A percentile compares a stretch with the other conserved stretches of the same genome.
Evolutionary conservation across 1,284 basidiomycete species (phyloP).

Genomic region (Ganoderma resinaceum): DNA sequence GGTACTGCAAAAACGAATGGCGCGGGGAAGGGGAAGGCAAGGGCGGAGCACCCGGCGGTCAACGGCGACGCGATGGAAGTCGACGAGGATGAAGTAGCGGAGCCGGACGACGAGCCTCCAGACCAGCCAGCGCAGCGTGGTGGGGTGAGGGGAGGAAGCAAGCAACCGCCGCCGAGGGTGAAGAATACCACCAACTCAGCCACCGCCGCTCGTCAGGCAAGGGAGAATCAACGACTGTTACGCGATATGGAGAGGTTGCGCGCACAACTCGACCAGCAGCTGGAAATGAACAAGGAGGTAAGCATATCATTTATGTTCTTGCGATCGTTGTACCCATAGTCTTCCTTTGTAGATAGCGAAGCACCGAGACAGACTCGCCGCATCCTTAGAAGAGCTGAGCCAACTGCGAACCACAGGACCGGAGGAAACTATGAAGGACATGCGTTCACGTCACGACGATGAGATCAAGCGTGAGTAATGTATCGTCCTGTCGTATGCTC

Average conservation of each 20-base stretch:
- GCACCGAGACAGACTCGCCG: slow-evolving; percentile 43
- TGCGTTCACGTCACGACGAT: slow-evolving; percentile 56
- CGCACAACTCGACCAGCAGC: slow-evolving; percentile 31
- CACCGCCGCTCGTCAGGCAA: slow-evolving; percentile 17
- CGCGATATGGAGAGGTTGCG: slow-evolving; percentile 32
- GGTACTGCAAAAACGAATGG: slow-evolving; percentile 30
- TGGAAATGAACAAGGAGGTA: slow-evolving; percentile 28
- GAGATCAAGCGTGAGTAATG: slow-evolving; percentile 54
- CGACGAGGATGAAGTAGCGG: slow-evolving; percentile 19
- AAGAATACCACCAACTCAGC: slow-evolving; percentile 15
- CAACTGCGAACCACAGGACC: slow-evolving; percentile 66
- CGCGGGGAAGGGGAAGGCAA: slow-evolving; percentile 38
- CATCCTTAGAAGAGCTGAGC: slow-evolving; percentile 63
- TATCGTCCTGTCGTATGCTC: slow-evolving; percentile 5
- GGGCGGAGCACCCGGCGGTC: slow-evolving; percentile 22
- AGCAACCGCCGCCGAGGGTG: slow-evolving; percentile 17
- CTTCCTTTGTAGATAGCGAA: slow-evolving; percentile 49
- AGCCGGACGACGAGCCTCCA: slow-evolving; percentile 23
- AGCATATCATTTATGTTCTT: background rate
- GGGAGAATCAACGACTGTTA: slow-evolving; percentile 22
- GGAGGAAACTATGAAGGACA: slow-evolving; percentile 58
- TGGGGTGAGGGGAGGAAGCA: slow-evolving; percentile 14
- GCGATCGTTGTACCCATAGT: background rate
- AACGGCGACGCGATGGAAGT: slow-evolving; percentile 25
- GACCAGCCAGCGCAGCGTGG: slow-evolving; percentile 16